Base-by-base conservation (phyloP, 108 stramenopile species). In the Conticribra guillardii region DNA sequence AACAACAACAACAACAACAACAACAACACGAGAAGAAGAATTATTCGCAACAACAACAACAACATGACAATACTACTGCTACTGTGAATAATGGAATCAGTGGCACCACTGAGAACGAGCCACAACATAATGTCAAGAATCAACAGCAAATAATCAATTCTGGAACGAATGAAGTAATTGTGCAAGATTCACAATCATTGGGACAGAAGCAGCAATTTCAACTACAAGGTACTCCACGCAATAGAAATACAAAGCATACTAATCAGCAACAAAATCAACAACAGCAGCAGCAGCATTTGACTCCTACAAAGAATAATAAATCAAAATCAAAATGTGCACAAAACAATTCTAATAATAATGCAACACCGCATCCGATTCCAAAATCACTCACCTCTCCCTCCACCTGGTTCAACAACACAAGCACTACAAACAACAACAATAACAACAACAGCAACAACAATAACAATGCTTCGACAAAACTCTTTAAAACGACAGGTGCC, bases 381-480 rank as follows among this genome's bases (percentile, higher is more conserved):
- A 51, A 4, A 51, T 51, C 50, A 51, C 18, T 51, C 18, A 51
- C 50, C 9, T 51, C 50, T 51, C 50, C 50, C 5, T 51, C 50
- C 50, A 51, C 4, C 5, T 51, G 50, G 50, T 19, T 51, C 5
- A 18, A 18, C 50, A 4, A 4, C 41, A 7, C 7, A 44, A 14
- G 14, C 7, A 11, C n/a, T n/a, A n/a, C n/a, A 22, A 33, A 21
- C 27, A 53, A 22, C 60, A 61, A 28, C 14, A 0, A 16, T 17
- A 44, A 4, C 9, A 29, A 55, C 15, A 18, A 48, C 57, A 19
- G 30, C 18, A 29, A 69, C 41, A 44, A 26, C 59, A 21, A 30
- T 45, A 7, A 50, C 49, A 29, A 18, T 5, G 46, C 44, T 17
- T 62, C 46, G 37, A 41, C 37, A 41, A n/a, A n/a, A n/a, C n/a